phyloP scores from a whole-genome alignment of 305 asterid genomes.

The Solanum hybrid region DNA sequence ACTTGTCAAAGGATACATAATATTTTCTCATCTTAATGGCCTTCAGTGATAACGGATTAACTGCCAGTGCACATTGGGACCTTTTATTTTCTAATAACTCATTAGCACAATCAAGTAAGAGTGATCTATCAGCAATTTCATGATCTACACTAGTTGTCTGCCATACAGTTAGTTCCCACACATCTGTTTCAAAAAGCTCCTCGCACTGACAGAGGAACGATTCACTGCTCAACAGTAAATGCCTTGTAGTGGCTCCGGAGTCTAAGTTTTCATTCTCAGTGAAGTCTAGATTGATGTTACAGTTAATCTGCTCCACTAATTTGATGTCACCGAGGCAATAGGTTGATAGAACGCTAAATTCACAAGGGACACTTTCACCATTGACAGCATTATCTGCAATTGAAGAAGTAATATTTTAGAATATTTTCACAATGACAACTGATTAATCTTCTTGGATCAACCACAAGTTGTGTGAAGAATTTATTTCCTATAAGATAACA shows the following conservation, averaged over 20 bases:
- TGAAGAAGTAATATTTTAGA: constrained; percentile 4
- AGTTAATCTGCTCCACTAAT: constrained; percentile 10
- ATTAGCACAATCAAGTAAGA: constrained; percentile 48
- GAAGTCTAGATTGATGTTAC: not conserved
- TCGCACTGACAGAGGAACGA: constrained; percentile 35
- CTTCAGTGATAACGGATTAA: constrained; percentile 15
- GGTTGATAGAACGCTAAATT: constrained; percentile 12
- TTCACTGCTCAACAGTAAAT: constrained; percentile 33
- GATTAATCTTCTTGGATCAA: not conserved
- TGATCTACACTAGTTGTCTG: constrained; percentile 3
- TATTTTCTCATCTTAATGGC: constrained; percentile 17
- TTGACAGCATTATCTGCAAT: constrained; percentile 30
- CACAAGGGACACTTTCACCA: constrained; percentile 17
- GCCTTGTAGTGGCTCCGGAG: constrained; percentile 15
- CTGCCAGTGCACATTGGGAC: constrained; percentile 14
- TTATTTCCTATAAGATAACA: not conserved
- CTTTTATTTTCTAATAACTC: constrained; percentile 49
- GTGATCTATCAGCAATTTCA: constrained; percentile 23
- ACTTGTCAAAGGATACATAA: constrained; percentile 25
- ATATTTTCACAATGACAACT: not conserved
- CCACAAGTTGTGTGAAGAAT: not conserved
- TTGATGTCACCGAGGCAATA: constrained; percentile 8
- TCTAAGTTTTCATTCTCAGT: constrained; percentile 12
- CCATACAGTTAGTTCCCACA: constrained; percentile 11
- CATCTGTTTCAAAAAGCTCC: constrained; percentile 27